Base-by-base conservation (phyloP, 2,329 filamentous ascomycete species). In the Diaporthe citri region DNA sequence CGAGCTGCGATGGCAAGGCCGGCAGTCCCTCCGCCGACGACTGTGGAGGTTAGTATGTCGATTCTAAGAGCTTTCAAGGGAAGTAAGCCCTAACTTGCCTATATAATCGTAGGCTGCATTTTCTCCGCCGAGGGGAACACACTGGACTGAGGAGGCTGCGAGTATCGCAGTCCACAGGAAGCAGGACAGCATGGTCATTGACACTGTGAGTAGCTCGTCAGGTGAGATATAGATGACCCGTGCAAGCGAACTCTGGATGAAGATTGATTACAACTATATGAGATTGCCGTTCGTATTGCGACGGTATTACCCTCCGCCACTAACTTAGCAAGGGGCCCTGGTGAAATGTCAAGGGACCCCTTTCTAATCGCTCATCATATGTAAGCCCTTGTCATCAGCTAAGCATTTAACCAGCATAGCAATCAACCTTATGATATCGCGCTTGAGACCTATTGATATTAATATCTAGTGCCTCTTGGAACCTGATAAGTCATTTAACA, bases 1-100 rank as follows among this genome's bases (percentile, higher is more conserved):
- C 74, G 74, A 6, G 74, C 72, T 9, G 74, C 74, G 17, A 76
- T 55, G 20, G 74, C 57, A 43, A 76, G 60, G n/a, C 74, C 74
- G n/a, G 74, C 74, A 8, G 74, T 76, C 12, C 74, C 74, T 22
- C 74, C 74, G 9, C 74, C 74, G 17, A 76, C 60, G n/a, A 76
- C 69, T 57, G 17, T n/a, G 39, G 12, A 46, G 22, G n/a, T 66
- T 25, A 66, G 62, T 20, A 25, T 20, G 13, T 3, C 31, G 8
- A 12, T 12, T 17, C 6, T 1, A 17, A 20, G 41, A 20, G 10
- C 4, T 2, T 17, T 25, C 7, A n/a, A 1, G 22, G 17, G 8
- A 28, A 12, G 34, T 43, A 20, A 43, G 17, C 34, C 10, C 9
- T 22, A 25, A 22, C 64, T 41, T 67, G n/a, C 64, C 46, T 39